A percentile compares a stretch with the other conserved stretches of the same genome.
Evolutionary conservation across 306 rosid genomes (phyloP).

Genomic region (Cicer pinnatifidum): DNA sequence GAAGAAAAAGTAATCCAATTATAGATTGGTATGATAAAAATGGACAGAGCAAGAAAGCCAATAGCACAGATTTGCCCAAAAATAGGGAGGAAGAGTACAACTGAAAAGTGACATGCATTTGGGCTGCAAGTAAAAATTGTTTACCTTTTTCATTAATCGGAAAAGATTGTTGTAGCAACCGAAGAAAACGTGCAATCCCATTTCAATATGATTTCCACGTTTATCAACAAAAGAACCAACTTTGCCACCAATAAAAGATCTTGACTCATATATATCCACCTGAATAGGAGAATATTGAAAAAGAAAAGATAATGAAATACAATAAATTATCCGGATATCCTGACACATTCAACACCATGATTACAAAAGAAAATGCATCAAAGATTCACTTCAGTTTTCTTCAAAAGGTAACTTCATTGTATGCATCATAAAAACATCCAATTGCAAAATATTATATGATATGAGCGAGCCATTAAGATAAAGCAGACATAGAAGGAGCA

Average conservation of each 20-base stretch:
- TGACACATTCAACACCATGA: slow-evolving; percentile 13
- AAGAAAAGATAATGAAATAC: slow-evolving; percentile 17
- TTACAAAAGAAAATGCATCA: slow-evolving; percentile 14
- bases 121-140: slow-evolving; percentile 32
- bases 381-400: slow-evolving; percentile 3
- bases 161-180: slow-evolving; percentile 98
- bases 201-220: slow-evolving; percentile 92
- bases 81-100: slow-evolving; percentile 3
- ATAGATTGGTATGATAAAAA: slow-evolving; percentile 7
- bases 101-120: slow-evolving; percentile 26
- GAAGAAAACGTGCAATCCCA: slow-evolving; percentile 98
- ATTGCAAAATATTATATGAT: slow-evolving; percentile 26
- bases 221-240: slow-evolving; percentile 96
- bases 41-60: slow-evolving; percentile 14
- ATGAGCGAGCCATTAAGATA: background rate
- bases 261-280: slow-evolving; percentile 96
- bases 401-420: background rate
- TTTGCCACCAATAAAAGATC: slow-evolving; percentile 92
- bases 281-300: slow-evolving; percentile 46
- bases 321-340: slow-evolving; percentile 23
- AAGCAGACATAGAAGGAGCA: slow-evolving; percentile 29
- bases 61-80: slow-evolving; percentile 19
- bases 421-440: slow-evolving; percentile 19
- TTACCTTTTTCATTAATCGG: slow-evolving; percentile 95
- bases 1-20: slow-evolving; percentile 32